A percentile compares a stretch with the other conserved stretches of the same genome.
Conservation (phyloP, 2,329 filamentous ascomycete genomes). For the Aspergillus neotritici region DNA sequence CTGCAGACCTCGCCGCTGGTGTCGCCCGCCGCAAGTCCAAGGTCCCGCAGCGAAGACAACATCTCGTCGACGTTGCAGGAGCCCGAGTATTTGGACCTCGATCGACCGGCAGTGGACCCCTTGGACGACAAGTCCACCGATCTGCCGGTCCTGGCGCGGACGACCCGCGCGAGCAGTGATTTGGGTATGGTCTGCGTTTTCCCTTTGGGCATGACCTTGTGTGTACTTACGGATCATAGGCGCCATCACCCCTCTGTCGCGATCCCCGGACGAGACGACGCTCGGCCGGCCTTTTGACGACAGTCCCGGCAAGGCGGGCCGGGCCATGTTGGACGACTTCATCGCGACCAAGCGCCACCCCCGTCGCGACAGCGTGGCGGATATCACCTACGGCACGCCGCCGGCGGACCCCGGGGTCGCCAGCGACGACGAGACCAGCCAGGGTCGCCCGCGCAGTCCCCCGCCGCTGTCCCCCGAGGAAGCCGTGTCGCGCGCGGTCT, state of each 20-base stretch:
- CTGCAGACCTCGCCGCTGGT: conserved; percentile 92
- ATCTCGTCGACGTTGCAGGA: conserved; percentile 39
- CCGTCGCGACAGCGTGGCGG: conserved; percentile 12
- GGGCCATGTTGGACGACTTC: conserved; percentile 51
- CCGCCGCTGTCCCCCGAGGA: conserved; percentile 66
- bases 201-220: not conserved
- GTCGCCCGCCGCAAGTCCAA: conserved; percentile 80
- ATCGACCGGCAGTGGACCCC: conserved; percentile 21
- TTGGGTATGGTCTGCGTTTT: conserved; percentile 28
- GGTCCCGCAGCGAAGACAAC: conserved; percentile 28
- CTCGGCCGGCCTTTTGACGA: conserved; percentile 23
- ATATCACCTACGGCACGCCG: conserved; percentile 7
- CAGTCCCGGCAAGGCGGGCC: conserved; percentile 41
- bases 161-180: conserved; percentile 42
- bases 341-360: conserved; percentile 40
- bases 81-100: conserved; percentile 48
- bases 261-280: conserved; percentile 32
- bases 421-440: conserved; percentile 14
- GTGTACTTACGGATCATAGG: conserved; percentile 23
- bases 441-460: conserved; percentile 63
- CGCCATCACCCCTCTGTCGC: conserved; percentile 36
- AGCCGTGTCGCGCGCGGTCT: conserved; percentile 75
- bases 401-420: conserved; percentile 4
- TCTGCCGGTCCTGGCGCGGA: conserved; percentile 25
- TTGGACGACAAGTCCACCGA: conserved; percentile 17